Base-by-base conservation (phyloP, 805 yeast species). In the Phaffomyces antillensis region DNA sequence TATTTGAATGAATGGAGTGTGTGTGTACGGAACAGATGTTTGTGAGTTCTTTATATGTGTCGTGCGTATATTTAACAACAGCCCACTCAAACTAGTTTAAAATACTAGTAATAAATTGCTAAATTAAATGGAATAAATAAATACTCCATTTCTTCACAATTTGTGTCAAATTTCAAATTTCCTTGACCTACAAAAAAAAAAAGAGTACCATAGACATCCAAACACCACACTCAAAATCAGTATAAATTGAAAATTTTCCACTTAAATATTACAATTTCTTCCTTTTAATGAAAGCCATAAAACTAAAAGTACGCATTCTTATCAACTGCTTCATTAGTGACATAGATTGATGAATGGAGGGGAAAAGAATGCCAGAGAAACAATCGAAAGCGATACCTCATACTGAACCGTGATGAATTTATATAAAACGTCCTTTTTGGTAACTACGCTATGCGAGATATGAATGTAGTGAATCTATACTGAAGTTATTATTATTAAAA, bases 291-390 rank as follows among this genome's bases (percentile, higher is more conserved):
- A 10, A 28, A 28, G 13, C 13, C 13, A 28, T 28, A 28, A 26
- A 28, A 28, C 30, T 28, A 28, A 28, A 28, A 28, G 30, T 10
- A 28, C 12, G 72, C 70, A 59, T 58, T 63, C 72, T 65, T 28
- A 67, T 67, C 66, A 71, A 67, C 72, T 67, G 72, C 70, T 63
- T 66, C 67, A 57, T 55, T 57, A 60, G 44, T 48, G 50, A 48
- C 49, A 36, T 31, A 47, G 37, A 53, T 66, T 64, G 65, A 54
- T 58, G 68, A 65, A 52, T 63, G 71, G 72, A 67, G 72, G 72
- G 72, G 72, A 67, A 67, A 66, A 65, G 72, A 57, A 50, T 55
- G 64, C 68, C 55, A 65, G 69, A 67, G 36, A 42, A 53, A 60
- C 44, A 35, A 31, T 51, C 67, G 61, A 53, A 54, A 40, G 62